These are phyloP conservation scores for Lodderomyces pseudojiufengensis DNA, from an alignment of 1,139 yeast genomes.

Conservation along the genomic window DNA sequence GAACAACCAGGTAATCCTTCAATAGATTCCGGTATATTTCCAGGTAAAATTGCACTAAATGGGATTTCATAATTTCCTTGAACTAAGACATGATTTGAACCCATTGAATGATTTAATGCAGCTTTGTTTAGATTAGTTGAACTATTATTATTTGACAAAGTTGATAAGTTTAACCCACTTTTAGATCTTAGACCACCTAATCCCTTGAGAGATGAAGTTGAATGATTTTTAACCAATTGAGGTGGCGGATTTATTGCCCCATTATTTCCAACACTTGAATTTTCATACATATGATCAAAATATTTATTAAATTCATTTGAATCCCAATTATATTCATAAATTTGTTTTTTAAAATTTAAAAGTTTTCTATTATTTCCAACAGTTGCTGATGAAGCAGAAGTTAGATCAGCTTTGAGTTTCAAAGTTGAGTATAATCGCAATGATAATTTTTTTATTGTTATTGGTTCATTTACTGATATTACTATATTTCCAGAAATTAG, in stretches of 20 bases:
- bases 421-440: slow-evolving; percentile 65
- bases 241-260: slow-evolving; percentile 16
- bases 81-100: slow-evolving; percentile 34
- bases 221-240: slow-evolving; percentile 24
- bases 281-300: slow-evolving; percentile 30
- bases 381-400: slow-evolving; percentile 15
- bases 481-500: slow-evolving; percentile 75
- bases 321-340: slow-evolving; percentile 80
- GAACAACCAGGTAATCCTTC: slow-evolving; percentile 89
- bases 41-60: slow-evolving; percentile 81
- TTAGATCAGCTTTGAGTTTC: slow-evolving; percentile 32
- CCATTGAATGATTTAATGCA: not conserved
- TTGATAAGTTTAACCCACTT: slow-evolving; percentile 27
- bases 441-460: slow-evolving; percentile 59
- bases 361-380: slow-evolving; percentile 31
- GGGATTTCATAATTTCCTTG: slow-evolving; percentile 92
- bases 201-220: slow-evolving; percentile 32
- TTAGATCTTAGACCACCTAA: slow-evolving; percentile 22
- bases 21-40: slow-evolving; percentile 79
- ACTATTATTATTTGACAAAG: slow-evolving; percentile 12
- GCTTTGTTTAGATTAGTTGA: slow-evolving; percentile 14
- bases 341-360: slow-evolving; percentile 55
- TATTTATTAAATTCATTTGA: slow-evolving; percentile 47
- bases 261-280: slow-evolving; percentile 6
- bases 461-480: slow-evolving; percentile 71